Evolutionary conservation across 164 flowering plant species (phyloP), one percentile per base, ranked within the genome.

Genomic region (Vitis rupestris): DNA sequence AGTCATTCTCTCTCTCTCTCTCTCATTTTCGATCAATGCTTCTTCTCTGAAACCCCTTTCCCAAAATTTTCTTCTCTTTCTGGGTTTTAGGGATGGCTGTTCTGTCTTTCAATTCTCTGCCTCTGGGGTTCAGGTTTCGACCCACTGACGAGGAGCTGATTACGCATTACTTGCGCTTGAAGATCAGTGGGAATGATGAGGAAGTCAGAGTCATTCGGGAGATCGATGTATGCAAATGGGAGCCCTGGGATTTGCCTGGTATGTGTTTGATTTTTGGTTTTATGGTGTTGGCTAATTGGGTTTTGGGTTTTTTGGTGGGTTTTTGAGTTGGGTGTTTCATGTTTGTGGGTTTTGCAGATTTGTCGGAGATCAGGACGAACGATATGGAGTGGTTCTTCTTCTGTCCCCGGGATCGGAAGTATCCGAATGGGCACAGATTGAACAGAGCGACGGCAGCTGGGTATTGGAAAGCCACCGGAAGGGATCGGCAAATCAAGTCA

Each of bases 201-300:
- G 81, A 70, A 0, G 88, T 86, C 9, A 12, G 61, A 11, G 82
- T 80, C 44, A 89, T 91, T 53, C 80, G 80, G 1, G 94, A 89
- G 58, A 63, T 91, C 17, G 90, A 88, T 73, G 82, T 91, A 60
- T 89, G 89, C 49, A 89, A 85, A 67, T 78, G 80, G 75, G 94
- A 91, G 76, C 97, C 97, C 13, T 91, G 94, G 94, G 94, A 91
- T 62, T 81, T 91, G 59, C 94, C 94, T 17, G 85, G 93, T 90
- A 72, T 12, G 59, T 50, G n/a, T 30, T 31, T 11, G 7, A 19
- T 12, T 74, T 53, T 14, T 37, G 7, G 29, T 31, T 4, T 23
- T 23, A 23, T 23, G 27, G 27, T 23, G 27, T 23, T 15, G 51
- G 10, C 9, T 69, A 13, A 19, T 51, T 17, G 6, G 55, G 1